Conservation (phyloP, 192 early-diverging fungal species). For the Coemansia erecta region DNA sequence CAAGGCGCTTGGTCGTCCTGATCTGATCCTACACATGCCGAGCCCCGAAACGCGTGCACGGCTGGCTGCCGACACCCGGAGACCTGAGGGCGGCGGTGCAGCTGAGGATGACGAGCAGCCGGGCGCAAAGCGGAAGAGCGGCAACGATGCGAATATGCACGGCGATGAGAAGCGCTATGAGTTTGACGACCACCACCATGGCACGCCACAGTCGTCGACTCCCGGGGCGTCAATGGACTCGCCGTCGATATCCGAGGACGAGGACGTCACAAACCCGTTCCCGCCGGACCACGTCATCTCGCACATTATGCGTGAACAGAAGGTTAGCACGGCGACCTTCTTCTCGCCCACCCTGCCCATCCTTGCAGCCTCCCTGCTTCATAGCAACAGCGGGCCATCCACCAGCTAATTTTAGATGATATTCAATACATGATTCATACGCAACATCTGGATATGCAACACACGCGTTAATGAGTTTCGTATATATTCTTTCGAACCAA, state of each 20-base stretch:
- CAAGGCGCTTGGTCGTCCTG: slow-evolving; percentile 51
- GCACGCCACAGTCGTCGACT: slow-evolving; percentile 37
- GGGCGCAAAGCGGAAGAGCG: slow-evolving; percentile 44
- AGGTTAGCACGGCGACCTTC: slow-evolving; percentile 53
- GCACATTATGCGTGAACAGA: slow-evolving; percentile 54
- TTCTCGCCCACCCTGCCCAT: slow-evolving; percentile 54
- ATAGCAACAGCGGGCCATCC: slow-evolving; percentile 28
- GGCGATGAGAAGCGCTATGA: slow-evolving; percentile 52
- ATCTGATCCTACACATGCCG: slow-evolving; percentile 35
- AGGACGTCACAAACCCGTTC: slow-evolving; percentile 51
- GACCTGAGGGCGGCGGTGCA: slow-evolving; percentile 3
- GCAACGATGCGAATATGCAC: slow-evolving; percentile 16
- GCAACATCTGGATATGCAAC: too few relatives aligned
- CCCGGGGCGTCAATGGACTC: slow-evolving; percentile 3
- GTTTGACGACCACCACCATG: slow-evolving; percentile 50
- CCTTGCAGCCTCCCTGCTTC: slow-evolving; percentile 48
- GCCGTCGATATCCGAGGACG: slow-evolving; percentile 36
- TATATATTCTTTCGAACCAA: too few relatives aligned
- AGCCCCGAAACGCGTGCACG: slow-evolving; percentile 38
- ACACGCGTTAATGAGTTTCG: too few relatives aligned
- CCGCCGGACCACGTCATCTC: slow-evolving; percentile 52
- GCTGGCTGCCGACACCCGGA: slow-evolving; percentile 28
- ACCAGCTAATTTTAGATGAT: not conserved
- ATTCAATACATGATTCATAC: too few relatives aligned
- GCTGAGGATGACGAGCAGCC: not conserved